These are phyloP conservation scores for Colletotrichum eleusines DNA, from an alignment of 2,329 filamentous ascomycete species.

Conservation along the genomic window DNA sequence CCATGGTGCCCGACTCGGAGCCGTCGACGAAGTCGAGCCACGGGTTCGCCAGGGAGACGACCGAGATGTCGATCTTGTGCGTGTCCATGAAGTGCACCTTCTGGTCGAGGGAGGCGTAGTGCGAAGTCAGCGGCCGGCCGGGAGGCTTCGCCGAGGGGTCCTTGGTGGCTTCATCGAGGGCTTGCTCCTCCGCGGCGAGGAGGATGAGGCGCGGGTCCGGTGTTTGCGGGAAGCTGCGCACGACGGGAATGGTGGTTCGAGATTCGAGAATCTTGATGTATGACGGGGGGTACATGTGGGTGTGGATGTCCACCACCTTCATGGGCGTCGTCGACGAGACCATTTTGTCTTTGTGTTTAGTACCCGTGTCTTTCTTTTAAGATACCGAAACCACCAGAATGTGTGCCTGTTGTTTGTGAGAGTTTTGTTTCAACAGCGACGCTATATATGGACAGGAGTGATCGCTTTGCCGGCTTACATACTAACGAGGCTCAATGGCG, in stretches of 20 bases:
- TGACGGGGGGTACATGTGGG: slow-evolving; percentile 76
- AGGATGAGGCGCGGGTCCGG: slow-evolving; percentile 75
- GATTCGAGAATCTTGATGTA: slow-evolving; percentile 72
- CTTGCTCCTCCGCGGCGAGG: slow-evolving; percentile 63
- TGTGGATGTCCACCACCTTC: slow-evolving; percentile 74
- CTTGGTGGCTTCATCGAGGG: slow-evolving; percentile 63
- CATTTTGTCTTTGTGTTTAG: slow-evolving; percentile 47
- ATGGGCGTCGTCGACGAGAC: slow-evolving; percentile 47
- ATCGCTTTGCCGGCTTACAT: slow-evolving; percentile 13
- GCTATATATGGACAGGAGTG: background rate
- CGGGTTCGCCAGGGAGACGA: slow-evolving; percentile 91
- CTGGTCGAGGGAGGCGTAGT: slow-evolving; percentile 83
- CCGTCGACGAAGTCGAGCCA: slow-evolving; percentile 88
- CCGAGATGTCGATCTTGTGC: slow-evolving; percentile 84
- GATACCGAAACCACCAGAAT: background rate
- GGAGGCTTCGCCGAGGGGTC: slow-evolving; percentile 70
- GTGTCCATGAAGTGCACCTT: slow-evolving; percentile 91
- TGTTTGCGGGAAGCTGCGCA: slow-evolving; percentile 71
- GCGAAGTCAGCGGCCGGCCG: slow-evolving; percentile 84
- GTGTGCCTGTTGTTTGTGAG: slow-evolving; percentile 10
- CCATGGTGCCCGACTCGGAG: slow-evolving; percentile 71
- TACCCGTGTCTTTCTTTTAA: background rate
- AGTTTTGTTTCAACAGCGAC: background rate
- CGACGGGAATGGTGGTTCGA: slow-evolving; percentile 74
- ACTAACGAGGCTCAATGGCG: slow-evolving; percentile 15